Percentiles rank a stretch among this genome's conserved stretches.
Conservation (phyloP, 495 filamentous ascomycete species). For the Cercophora sp. region DNA sequence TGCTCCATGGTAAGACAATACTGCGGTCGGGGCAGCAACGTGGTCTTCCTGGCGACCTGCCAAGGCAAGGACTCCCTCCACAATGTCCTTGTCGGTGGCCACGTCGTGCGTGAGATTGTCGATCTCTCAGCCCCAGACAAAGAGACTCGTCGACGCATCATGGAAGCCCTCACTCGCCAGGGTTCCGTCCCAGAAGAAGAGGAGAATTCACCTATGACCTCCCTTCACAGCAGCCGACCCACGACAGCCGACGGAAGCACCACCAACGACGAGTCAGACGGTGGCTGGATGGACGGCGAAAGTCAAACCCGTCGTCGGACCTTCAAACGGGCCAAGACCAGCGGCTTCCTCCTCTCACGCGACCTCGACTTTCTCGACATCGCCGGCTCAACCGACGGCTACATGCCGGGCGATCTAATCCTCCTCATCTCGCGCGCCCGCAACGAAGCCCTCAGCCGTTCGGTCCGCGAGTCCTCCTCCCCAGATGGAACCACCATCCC, state of each 20-base stretch:
- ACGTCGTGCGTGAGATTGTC: conserved; percentile 79
- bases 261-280: conserved; percentile 46
- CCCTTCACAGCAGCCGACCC: conserved; percentile 44
- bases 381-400: conserved; percentile 89
- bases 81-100: conserved; percentile 72
- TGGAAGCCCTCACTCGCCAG: conserved; percentile 64
- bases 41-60: conserved; percentile 86
- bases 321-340: conserved; percentile 34
- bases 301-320: conserved; percentile 22
- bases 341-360: conserved; percentile 63
- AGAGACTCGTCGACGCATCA: conserved; percentile 74
- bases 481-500: conserved; percentile 41
- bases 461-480: conserved; percentile 43
- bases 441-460: conserved; percentile 84
- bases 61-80: conserved; percentile 87
- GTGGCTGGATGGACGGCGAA: conserved; percentile 68
- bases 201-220: conserved; percentile 32
- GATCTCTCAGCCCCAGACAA: conserved; percentile 85
- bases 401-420: conserved; percentile 92
- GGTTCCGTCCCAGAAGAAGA: conserved; percentile 41
- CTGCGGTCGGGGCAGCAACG: conserved; percentile 65
- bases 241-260: conserved; percentile 49
- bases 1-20: conserved; percentile 79
- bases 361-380: conserved; percentile 90
- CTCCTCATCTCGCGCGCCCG: conserved; percentile 82